Evolutionary conservation across 371 early-diverging fungal species (phyloP).

Genomic region (Rhizopus microsporus): DNA sequence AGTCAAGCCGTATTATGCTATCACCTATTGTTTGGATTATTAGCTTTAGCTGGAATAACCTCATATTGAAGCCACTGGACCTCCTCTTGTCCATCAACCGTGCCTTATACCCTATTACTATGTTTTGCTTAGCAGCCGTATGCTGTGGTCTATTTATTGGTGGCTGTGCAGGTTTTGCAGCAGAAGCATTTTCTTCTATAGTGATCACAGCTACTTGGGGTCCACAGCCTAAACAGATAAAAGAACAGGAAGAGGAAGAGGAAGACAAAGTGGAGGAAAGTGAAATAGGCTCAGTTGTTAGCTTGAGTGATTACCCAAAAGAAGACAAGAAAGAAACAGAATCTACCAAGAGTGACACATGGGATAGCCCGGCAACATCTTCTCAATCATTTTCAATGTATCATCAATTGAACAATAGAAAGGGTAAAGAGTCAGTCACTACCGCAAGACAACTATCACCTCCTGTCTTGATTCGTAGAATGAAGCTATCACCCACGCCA

Average conservation of each 20-base stretch:
- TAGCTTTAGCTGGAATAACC: slow-evolving; percentile 3
- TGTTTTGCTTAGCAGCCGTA: slow-evolving; percentile 32
- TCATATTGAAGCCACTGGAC: slow-evolving; percentile 13
- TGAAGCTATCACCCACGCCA: slow-evolving; percentile 16
- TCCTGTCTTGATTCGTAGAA: slow-evolving; percentile 18
- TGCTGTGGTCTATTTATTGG: slow-evolving; percentile 46
- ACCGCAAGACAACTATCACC: slow-evolving; percentile 2
- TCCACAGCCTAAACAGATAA: slow-evolving; percentile 5
- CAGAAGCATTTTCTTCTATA: slow-evolving; percentile 39
- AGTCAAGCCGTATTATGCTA: not conserved
- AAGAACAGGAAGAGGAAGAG: not conserved
- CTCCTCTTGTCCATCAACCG: slow-evolving; percentile 8
- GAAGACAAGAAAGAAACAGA: not conserved
- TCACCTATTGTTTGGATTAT: slow-evolving; percentile 13
- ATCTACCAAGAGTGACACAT: not conserved
- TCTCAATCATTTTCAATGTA: not conserved
- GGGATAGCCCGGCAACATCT: not conserved
- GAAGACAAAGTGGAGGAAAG: not conserved
- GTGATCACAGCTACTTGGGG: slow-evolving; percentile 46
- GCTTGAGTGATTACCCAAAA: not conserved
- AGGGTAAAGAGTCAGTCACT: slow-evolving; percentile 16
- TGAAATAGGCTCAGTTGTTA: not conserved
- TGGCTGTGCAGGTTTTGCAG: slow-evolving; percentile 51
- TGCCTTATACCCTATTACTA: slow-evolving; percentile 28
- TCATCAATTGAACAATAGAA: not conserved